phyloP scores from a whole-genome alignment of 2,329 filamentous ascomycete genomes.

The Madurella fahalii region DNA sequence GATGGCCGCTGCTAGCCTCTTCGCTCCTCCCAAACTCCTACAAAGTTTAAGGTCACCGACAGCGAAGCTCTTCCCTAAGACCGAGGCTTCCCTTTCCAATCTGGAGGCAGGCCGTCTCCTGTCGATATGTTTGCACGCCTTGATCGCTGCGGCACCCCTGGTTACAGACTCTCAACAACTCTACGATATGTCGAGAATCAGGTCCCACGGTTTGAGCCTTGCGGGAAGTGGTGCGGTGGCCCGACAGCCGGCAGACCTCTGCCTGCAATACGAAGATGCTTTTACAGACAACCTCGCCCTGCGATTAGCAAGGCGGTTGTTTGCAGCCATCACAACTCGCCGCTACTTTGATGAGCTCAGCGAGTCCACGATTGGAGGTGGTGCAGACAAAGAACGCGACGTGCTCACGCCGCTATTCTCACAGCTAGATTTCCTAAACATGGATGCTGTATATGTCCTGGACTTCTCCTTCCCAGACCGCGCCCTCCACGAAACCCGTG shows the following conservation, averaged over 20 bases:
- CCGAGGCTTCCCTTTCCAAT: conserved; percentile 40
- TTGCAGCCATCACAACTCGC: conserved; percentile 52
- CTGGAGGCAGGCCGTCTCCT: conserved; percentile 50
- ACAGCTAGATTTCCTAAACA: conserved; percentile 50
- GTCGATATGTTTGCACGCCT: conserved; percentile 59
- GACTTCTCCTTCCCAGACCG: conserved; percentile 49
- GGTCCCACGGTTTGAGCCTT: conserved; percentile 50
- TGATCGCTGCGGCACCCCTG: conserved; percentile 55
- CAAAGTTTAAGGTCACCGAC: conserved; percentile 39
- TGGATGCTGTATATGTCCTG: conserved; percentile 42
- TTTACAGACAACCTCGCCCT: conserved; percentile 59
- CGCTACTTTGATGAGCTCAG: conserved; percentile 48
- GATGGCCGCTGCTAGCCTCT: conserved; percentile 56
- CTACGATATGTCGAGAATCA: conserved; percentile 57
- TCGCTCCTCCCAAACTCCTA: conserved; percentile 48
- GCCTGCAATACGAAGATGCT: conserved; percentile 58
- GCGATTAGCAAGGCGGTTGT: conserved; percentile 54
- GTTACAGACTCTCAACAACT: conserved; percentile 46
- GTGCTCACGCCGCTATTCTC: conserved; percentile 47
- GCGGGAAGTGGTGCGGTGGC: conserved; percentile 44
- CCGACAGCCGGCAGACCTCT: conserved; percentile 46
- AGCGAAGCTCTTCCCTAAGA: conserved; percentile 34
- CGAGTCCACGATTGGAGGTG: conserved; percentile 34
- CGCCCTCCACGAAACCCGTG: conserved; percentile 53
- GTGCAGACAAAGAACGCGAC: conserved; percentile 33